Percentiles rank a stretch among this genome's conserved stretches.
phyloP scores from a whole-genome alignment of 495 filamentous ascomycete species.

The Tuber melanosporum region DNA sequence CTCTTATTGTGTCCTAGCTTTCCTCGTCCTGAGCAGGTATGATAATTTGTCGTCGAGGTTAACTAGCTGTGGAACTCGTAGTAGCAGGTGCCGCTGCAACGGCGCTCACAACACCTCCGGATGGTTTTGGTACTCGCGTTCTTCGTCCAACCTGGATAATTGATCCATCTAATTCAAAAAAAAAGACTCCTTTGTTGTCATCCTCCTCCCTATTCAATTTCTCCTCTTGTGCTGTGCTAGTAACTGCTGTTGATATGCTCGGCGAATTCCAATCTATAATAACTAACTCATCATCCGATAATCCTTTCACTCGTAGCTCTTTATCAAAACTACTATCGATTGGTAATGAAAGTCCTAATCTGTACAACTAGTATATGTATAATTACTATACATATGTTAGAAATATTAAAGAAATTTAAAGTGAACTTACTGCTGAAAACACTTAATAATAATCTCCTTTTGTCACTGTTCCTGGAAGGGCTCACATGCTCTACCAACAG shows the following conservation, averaged over 20 bases:
- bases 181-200: conserved; percentile 9
- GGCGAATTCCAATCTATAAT: neutral
- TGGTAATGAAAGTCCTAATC: neutral
- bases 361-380: neutral
- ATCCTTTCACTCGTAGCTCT: conserved; percentile 4
- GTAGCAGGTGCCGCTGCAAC: no score
- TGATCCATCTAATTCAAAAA: conserved; percentile 9
- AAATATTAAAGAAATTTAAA: no score
- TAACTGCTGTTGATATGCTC: neutral
- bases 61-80: no score
- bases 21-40: conserved; percentile 8
- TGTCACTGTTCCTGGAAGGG: no score
- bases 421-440: no score
- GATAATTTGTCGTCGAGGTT: neutral
- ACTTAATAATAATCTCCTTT: no score
- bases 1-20: conserved; percentile 5
- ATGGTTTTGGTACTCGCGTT: neutral
- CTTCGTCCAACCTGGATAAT: neutral
- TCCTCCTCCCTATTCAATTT: conserved; percentile 8
- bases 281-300: neutral
- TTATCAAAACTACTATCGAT: conserved; percentile 9
- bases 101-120: no score
- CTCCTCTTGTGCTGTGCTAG: neutral
- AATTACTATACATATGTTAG: no score
- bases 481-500: no score